Conservation (phyloP, 176 grass and related monocot species). For the Phragmites australis region DNA sequence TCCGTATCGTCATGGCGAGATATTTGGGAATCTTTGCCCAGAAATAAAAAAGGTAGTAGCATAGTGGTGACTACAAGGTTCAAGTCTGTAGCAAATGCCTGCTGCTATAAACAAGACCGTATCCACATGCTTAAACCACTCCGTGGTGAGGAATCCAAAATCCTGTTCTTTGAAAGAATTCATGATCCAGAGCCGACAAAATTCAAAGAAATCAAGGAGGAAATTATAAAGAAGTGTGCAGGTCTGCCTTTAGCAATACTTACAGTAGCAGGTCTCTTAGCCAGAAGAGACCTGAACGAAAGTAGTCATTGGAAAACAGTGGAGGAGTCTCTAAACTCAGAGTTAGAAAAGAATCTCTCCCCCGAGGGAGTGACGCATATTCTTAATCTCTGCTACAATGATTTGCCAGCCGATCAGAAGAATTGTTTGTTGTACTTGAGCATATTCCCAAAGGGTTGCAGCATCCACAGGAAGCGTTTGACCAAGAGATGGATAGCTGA, state of each 20-base stretch:
- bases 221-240: background rate
- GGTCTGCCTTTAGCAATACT: slow-evolving; percentile 1
- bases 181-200: background rate
- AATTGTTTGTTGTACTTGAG: too few species aligned
- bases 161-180: background rate
- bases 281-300: background rate
- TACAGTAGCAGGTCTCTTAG: background rate
- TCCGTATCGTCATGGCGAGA: background rate
- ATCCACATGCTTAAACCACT: background rate
- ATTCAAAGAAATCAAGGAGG: background rate
- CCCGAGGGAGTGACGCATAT: too few species aligned
- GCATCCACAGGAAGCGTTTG: too few species aligned
- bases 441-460: too few species aligned
- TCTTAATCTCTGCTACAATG: too few species aligned
- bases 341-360: background rate
- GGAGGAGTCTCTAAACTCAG: background rate
- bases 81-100: background rate
- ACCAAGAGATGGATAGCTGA: too few species aligned
- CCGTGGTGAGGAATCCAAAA: background rate
- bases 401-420: too few species aligned
- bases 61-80: slow-evolving; percentile 15
- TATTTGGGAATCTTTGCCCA: background rate
- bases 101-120: background rate
- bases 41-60: background rate
- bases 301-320: background rate